These are phyloP conservation scores for Rhynchospora tenuis DNA, from an alignment of 176 grass and related monocot genomes.

Conservation along the genomic window DNA sequence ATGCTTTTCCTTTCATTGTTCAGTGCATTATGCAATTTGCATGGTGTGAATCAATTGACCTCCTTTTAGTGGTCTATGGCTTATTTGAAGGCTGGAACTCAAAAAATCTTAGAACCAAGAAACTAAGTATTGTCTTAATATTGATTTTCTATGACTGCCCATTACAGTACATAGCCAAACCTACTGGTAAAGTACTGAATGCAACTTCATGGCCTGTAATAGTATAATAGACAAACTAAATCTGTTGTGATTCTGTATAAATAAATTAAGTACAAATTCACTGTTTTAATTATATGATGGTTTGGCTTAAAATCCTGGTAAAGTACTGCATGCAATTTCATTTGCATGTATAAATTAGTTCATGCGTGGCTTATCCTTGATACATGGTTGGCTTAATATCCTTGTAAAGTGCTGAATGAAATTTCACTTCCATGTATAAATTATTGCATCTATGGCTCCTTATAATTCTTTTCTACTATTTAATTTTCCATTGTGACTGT, in stretches of 20 bases:
- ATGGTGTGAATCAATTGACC: not conserved
- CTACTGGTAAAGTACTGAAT: not conserved
- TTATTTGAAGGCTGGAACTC: not conserved
- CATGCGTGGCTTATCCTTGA: too few relatives aligned
- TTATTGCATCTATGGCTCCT: not conserved
- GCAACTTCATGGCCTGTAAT: not conserved
- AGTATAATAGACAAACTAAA: not conserved
- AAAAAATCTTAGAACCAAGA: not conserved
- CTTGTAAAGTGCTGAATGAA: too few relatives aligned
- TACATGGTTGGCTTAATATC: too few relatives aligned
- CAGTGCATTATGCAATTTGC: not conserved
- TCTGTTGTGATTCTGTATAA: not conserved
- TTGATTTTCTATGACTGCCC: not conserved
- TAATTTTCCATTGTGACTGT: not conserved
- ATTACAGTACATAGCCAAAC: not conserved
- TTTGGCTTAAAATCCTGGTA: too few relatives aligned
- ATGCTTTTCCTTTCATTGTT: constrained; percentile 15
- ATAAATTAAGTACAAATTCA: not conserved
- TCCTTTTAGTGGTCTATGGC: not conserved
- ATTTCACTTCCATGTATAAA: not conserved
- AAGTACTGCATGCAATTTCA: too few relatives aligned
- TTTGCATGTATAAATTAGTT: too few relatives aligned
- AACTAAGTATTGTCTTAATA: not conserved
- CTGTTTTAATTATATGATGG: not conserved
- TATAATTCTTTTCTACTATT: not conserved